These are phyloP conservation scores for Syncephalastrum sp. DNA, from an alignment of 371 early-diverging fungal species.

Conservation along the genomic window DNA sequence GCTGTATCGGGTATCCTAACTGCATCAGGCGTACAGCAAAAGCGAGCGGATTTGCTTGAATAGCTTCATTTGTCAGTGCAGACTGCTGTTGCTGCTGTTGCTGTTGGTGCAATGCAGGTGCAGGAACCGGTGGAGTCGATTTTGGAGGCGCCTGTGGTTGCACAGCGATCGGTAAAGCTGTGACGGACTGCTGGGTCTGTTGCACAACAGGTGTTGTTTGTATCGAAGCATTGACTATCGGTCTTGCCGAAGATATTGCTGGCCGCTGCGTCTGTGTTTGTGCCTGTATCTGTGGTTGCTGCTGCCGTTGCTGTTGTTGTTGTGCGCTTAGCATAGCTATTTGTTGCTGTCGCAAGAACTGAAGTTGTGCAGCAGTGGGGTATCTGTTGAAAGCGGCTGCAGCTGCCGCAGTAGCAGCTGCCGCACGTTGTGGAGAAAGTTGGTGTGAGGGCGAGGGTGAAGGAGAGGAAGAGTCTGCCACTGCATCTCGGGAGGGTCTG, in stretches of 20 bases:
- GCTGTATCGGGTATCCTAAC: constrained; percentile 15
- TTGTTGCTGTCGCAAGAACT: constrained; percentile 40
- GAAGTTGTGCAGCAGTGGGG: constrained; percentile 44
- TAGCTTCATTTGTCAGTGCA: background rate
- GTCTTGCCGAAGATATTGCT: background rate
- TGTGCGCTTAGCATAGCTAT: constrained; percentile 13
- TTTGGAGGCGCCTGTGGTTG: constrained; percentile 7
- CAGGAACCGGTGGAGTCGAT: background rate
- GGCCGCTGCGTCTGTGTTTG: constrained; percentile 23
- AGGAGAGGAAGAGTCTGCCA: constrained; percentile 5
- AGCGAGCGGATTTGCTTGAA: constrained; percentile 9
- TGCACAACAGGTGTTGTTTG: background rate
- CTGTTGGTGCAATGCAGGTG: background rate
- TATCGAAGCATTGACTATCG: too few species aligned
- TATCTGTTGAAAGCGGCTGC: constrained; percentile 27
- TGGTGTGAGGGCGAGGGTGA: background rate
- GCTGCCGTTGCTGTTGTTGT: constrained; percentile 5
- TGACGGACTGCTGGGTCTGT: background rate
- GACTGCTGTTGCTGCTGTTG: constrained; percentile 13
- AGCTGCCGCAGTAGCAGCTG: constrained; percentile 8
- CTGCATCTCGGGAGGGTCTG: constrained; percentile 8
- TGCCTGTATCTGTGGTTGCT: constrained; percentile 11
- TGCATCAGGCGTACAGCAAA: constrained; percentile 17
- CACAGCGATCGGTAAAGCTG: background rate
- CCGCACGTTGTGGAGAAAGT: background rate